Evolutionary conservation across 805 yeast genomes (phyloP).

Genomic region (Danielozyma ontarioensis): DNA sequence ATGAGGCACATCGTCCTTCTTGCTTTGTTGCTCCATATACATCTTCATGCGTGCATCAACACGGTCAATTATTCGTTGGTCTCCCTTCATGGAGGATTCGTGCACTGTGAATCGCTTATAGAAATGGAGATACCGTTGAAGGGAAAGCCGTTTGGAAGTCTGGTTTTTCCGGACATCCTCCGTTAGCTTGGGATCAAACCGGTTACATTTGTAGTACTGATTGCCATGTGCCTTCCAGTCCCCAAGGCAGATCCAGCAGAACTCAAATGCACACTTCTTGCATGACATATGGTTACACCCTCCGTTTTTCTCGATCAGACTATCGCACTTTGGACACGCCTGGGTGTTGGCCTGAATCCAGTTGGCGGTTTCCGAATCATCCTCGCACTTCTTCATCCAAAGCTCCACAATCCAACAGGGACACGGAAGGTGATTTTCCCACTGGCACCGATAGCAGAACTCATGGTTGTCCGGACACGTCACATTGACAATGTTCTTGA

Average conservation of each 20-base stretch:
- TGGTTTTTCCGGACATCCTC: constrained; percentile 38
- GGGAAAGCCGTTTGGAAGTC: constrained; percentile 41
- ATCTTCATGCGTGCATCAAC: constrained; percentile 60
- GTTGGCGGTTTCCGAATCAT: constrained; percentile 81
- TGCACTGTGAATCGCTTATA: constrained; percentile 72
- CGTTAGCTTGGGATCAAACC: constrained; percentile 31
- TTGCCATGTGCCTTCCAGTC: constrained; percentile 70
- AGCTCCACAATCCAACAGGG: constrained; percentile 62
- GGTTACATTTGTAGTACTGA: constrained; percentile 61
- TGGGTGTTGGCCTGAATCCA: constrained; percentile 88
- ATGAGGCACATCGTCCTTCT: constrained; percentile 10
- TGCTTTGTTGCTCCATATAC: constrained; percentile 58
- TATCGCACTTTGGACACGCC: constrained; percentile 76
- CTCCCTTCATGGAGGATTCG: constrained; percentile 70
- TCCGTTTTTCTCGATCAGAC: constrained; percentile 86
- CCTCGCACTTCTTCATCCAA: constrained; percentile 78
- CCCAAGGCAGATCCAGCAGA: constrained; percentile 90
- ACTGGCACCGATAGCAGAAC: constrained; percentile 74
- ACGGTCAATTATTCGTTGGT: constrained; percentile 54
- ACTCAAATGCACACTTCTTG: constrained; percentile 66
- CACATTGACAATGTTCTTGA: constrained; percentile 55
- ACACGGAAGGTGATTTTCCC: constrained; percentile 79
- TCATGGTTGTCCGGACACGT: constrained; percentile 59
- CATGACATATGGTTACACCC: constrained; percentile 98
- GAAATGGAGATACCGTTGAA: constrained; percentile 68